Percentiles rank a stretch among this genome's conserved stretches.
Evolutionary conservation across 1,284 basidiomycete species (phyloP).

Genomic region (Puccinia hordei): DNA sequence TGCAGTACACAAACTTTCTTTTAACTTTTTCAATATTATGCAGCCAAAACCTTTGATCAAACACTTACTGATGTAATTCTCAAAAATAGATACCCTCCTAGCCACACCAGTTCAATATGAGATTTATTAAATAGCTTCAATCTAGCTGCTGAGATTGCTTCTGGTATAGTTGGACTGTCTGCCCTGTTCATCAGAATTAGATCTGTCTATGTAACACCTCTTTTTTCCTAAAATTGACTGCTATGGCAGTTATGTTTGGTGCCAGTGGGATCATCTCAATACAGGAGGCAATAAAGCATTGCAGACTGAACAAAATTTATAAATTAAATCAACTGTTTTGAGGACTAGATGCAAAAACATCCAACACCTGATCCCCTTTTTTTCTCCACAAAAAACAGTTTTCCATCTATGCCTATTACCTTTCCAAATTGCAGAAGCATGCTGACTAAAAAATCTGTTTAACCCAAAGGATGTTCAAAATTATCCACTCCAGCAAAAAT

Average conservation of each 20-base stretch:
- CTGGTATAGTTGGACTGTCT: neutral
- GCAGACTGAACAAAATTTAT: neutral
- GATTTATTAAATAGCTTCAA: slow-evolving; percentile 27
- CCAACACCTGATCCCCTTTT: no score
- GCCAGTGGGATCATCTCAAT: slow-evolving; percentile 1
- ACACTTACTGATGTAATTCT: neutral
- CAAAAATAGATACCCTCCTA: slow-evolving; percentile 25
- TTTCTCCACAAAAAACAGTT: neutral
- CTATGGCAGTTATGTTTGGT: slow-evolving; percentile 16
- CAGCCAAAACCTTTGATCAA: no score
- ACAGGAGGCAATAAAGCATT: slow-evolving; percentile 14
- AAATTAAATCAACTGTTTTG: no score
- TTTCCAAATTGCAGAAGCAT: slow-evolving; percentile 37
- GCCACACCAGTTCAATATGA: slow-evolving; percentile 23
- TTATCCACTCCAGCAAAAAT: neutral
- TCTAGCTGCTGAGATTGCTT: slow-evolving; percentile 7
- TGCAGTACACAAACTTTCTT: no score
- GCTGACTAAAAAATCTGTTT: neutral
- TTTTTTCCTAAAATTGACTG: neutral
- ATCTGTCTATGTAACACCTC: neutral
- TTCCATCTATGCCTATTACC: slow-evolving; percentile 41
- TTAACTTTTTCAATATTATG: no score
- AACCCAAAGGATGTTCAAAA: no score
- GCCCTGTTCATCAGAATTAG: neutral
- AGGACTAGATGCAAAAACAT: no score